phyloP scores from a whole-genome alignment of 2,329 filamentous ascomycete genomes.

The Tolypocladium paradoxum region DNA sequence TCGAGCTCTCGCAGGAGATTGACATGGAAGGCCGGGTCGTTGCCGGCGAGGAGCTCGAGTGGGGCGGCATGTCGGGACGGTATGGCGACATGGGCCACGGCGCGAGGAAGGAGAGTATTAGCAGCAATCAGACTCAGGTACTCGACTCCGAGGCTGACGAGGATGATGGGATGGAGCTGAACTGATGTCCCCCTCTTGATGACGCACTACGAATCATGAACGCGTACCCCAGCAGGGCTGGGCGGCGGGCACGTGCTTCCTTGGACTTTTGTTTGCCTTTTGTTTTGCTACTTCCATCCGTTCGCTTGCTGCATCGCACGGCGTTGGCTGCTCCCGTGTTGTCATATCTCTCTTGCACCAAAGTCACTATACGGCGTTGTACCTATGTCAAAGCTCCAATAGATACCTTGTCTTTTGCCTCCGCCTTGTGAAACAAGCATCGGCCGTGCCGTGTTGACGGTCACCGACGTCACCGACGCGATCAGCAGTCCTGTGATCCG shows the following conservation, averaged over 20 bases:
- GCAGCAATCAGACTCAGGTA: constrained; percentile 47
- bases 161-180: constrained; percentile 53
- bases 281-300: not conserved
- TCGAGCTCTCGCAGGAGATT: constrained; percentile 88
- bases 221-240: not conserved
- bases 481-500: not conserved
- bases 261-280: not conserved
- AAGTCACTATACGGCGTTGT: not conserved
- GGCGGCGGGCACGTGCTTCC: not conserved
- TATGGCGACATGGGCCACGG: constrained; percentile 29
- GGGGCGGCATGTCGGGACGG: constrained; percentile 34
- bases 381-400: not conserved
- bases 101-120: constrained; percentile 47
- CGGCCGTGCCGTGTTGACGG: not conserved
- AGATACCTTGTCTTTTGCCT: not conserved
- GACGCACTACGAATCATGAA: constrained; percentile 1
- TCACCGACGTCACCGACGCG: not conserved
- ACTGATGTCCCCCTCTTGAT: constrained; percentile 13
- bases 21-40: constrained; percentile 88
- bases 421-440: not conserved
- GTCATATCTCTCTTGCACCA: not conserved
- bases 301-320: constrained; percentile 4
- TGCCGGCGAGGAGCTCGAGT: constrained; percentile 71
- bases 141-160: constrained; percentile 48
- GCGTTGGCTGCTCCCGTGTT: constrained; percentile 2